Percentiles rank a stretch among this genome's conserved stretches.
Evolutionary conservation across 1,139 yeast species (phyloP).

Genomic region (Candida dubliniensis): DNA sequence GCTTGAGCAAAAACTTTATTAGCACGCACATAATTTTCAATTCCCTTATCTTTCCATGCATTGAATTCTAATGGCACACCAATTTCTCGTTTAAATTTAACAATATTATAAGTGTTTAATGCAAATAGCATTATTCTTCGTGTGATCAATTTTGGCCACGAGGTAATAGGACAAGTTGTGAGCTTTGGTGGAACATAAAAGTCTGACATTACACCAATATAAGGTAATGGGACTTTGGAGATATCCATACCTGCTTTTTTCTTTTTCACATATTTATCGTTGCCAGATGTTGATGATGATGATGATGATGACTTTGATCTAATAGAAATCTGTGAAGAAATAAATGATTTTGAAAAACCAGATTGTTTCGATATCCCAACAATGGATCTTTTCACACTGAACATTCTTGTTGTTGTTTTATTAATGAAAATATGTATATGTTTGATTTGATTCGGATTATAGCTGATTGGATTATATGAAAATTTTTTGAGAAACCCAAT

Average conservation of each 20-base stretch:
- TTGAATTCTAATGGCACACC: constrained; percentile 39
- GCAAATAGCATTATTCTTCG: constrained; percentile 44
- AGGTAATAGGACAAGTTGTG: constrained; percentile 28
- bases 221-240: constrained; percentile 40
- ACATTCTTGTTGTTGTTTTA: not conserved
- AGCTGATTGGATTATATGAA: not conserved
- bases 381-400: not conserved
- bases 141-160: constrained; percentile 41
- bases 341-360: not conserved
- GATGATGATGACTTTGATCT: not conserved
- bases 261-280: constrained; percentile 17
- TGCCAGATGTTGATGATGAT: not conserved
- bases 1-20: constrained; percentile 47
- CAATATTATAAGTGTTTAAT: constrained; percentile 43
- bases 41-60: constrained; percentile 46
- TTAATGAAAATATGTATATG: not conserved
- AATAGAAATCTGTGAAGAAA: not conserved
- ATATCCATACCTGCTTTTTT: constrained; percentile 27
- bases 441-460: not conserved
- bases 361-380: not conserved
- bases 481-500: not conserved
- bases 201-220: constrained; percentile 45
- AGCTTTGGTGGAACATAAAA: constrained; percentile 45
- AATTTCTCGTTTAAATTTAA: constrained; percentile 44
- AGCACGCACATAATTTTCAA: constrained; percentile 42